Base-by-base conservation (phyloP, 2,329 filamentous ascomycete genomes). In the Cryphonectria nitschkei region DNA sequence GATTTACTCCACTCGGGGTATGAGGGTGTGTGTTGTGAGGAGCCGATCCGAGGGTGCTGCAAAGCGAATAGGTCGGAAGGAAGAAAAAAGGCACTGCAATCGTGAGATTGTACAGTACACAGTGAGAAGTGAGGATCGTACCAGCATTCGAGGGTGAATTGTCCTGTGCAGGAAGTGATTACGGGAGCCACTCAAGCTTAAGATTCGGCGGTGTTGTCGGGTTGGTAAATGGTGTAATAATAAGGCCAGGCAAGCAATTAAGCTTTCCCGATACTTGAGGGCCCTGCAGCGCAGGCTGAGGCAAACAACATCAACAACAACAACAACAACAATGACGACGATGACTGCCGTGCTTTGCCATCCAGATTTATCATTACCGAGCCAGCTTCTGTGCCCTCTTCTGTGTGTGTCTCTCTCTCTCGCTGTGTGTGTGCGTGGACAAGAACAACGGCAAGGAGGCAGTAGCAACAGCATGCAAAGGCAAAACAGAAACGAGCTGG, bases 251-350 rank as follows among this genome's bases (percentile, higher is more conserved):
- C 41, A 29, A 32, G 11, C 26, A 39, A 65, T 56, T 65, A 65
- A 65, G 46, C 46, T 65, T 54, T 65, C 63, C 32, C 32, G 43
- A 52, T 32, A 29, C 19, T 16, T 52, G 62, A 64, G 43, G 43
- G 58, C 22, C 34, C 22, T 39, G 58, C 34, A 14, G 58, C 58
- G 54, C 54, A 58, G 54, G 54, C 29, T 19, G 29, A 32, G 8
- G 22, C 14, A 58, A 50, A n/a, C 22, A 50, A 50, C 22, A 50
- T n/a, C 22, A 11, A n/a, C 22, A n/a, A n/a, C 19, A 50, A 22
- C 19, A 50, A 22, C 46, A 7, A 58, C 14, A 54, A 26, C 50
- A 13, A 56, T 16, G 19, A 46, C 43, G 54, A 58, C 13, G 16
- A 16, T 6, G 29, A 32, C 26, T 58, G 54, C 54, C 54, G 29